These are phyloP conservation scores for Pseudohalonectria lignicola DNA, from an alignment of 2,329 filamentous ascomycete species.

Conservation along the genomic window DNA sequence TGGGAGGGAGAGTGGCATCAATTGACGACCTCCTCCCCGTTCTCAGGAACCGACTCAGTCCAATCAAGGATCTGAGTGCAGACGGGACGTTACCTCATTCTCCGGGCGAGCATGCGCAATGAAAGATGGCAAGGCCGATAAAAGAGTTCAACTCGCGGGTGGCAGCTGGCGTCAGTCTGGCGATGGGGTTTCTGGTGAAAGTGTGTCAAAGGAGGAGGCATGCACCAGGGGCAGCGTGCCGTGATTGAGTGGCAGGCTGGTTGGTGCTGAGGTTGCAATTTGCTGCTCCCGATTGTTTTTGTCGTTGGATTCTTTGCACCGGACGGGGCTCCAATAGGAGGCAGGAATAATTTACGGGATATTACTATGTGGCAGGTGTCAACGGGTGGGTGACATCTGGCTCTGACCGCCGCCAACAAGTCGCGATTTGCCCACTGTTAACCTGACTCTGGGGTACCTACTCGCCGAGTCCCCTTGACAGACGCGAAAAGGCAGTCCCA, in stretches of 20 bases:
- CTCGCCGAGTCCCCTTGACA: too few species aligned
- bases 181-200: too few species aligned
- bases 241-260: too few species aligned
- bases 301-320: too few species aligned
- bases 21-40: background rate
- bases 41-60: slow-evolving; percentile 26
- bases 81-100: slow-evolving; percentile 48
- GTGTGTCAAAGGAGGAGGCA: too few species aligned
- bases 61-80: slow-evolving; percentile 49
- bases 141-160: too few species aligned
- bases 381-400: background rate
- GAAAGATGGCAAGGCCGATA: background rate
- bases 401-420: too few species aligned
- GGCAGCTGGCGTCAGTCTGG: background rate
- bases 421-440: too few species aligned
- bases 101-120: slow-evolving; percentile 15
- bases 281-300: too few species aligned
- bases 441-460: too few species aligned
- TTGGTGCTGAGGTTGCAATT: background rate
- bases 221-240: background rate
- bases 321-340: too few species aligned
- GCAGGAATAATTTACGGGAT: background rate
- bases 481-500: too few species aligned
- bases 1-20: slow-evolving; percentile 1
- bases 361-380: background rate